Percentiles rank a stretch among this genome's conserved stretches.
phyloP scores from a whole-genome alignment of 805 yeast species.

The Saturnispora zaruensis region DNA sequence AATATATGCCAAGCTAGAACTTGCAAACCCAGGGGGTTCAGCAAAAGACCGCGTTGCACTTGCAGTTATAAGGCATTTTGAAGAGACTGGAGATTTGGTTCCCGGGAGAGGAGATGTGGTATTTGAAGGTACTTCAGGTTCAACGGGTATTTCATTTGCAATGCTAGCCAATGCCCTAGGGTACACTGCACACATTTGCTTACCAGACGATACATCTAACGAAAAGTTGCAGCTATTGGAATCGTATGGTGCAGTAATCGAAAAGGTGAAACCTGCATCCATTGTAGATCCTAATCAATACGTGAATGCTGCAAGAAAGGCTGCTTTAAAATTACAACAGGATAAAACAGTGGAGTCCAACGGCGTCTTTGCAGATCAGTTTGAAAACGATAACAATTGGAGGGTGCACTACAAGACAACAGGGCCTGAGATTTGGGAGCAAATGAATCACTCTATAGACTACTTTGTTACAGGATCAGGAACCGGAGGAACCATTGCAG shows the following conservation, averaged over 20 bases:
- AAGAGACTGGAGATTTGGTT: slow-evolving; percentile 43
- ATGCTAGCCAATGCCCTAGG: slow-evolving; percentile 85
- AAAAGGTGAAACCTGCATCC: slow-evolving; percentile 87
- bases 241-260: slow-evolving; percentile 73
- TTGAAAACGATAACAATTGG: slow-evolving; percentile 92
- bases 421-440: slow-evolving; percentile 87
- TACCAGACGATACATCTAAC: slow-evolving; percentile 86
- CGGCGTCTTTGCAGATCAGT: slow-evolving; percentile 91
- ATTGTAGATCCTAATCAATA: slow-evolving; percentile 91
- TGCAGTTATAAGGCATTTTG: slow-evolving; percentile 69
- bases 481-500: slow-evolving; percentile 96
- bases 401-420: slow-evolving; percentile 70
- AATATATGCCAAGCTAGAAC: slow-evolving; percentile 79
- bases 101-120: slow-evolving; percentile 64
- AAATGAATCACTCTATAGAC: slow-evolving; percentile 57
- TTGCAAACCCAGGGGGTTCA: slow-evolving; percentile 87
- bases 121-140: slow-evolving; percentile 94
- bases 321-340: slow-evolving; percentile 44
- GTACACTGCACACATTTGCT: slow-evolving; percentile 82
- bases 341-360: slow-evolving; percentile 31
- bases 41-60: slow-evolving; percentile 93
- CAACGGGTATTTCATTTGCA: slow-evolving; percentile 92
- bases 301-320: slow-evolving; percentile 73
- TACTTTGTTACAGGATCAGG: slow-evolving; percentile 88
- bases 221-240: slow-evolving; percentile 70